Conservation (phyloP, 768 basidiomycete species). For the Cantharellus anzutake region DNA sequence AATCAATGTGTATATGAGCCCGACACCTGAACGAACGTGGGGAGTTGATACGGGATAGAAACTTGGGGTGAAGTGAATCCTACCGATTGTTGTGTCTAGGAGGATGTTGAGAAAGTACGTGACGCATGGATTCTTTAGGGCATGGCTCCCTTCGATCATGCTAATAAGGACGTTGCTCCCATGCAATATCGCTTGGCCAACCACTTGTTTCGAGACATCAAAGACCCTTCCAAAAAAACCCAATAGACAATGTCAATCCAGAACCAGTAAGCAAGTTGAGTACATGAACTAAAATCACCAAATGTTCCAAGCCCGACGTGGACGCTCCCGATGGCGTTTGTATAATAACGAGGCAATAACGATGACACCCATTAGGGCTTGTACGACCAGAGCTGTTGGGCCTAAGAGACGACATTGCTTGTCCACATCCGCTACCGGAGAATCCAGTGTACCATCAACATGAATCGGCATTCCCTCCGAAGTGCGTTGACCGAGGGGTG, state of each 20-base stretch:
- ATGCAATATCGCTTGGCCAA: slow-evolving; percentile 72
- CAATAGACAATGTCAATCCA: not conserved
- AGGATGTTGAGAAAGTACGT: slow-evolving; percentile 87
- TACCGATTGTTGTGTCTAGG: slow-evolving; percentile 80
- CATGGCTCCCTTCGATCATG: slow-evolving; percentile 47
- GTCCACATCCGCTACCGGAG: not conserved
- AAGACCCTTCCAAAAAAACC: slow-evolving; percentile 39
- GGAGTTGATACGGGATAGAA: not conserved
- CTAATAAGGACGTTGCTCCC: slow-evolving; percentile 64
- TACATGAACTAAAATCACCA: slow-evolving; percentile 33
- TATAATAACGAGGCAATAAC: slow-evolving; percentile 75
- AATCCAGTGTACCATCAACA: not conserved
- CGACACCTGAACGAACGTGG: slow-evolving; percentile 43
- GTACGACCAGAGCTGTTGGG: slow-evolving; percentile 37
- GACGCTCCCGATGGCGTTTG: slow-evolving; percentile 74
- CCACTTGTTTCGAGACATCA: slow-evolving; percentile 82
- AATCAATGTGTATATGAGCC: slow-evolving; percentile 55
- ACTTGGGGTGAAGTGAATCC: slow-evolving; percentile 12
- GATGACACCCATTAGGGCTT: slow-evolving; percentile 75
- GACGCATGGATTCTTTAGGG: slow-evolving; percentile 69
- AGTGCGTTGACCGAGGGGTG: no score
- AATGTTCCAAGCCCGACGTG: slow-evolving; percentile 79
- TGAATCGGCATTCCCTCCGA: no score
- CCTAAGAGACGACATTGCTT: slow-evolving; percentile 25
- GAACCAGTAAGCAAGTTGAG: not conserved